phyloP scores from a whole-genome alignment of 441 rosid species.

The Oxalis stricta region DNA sequence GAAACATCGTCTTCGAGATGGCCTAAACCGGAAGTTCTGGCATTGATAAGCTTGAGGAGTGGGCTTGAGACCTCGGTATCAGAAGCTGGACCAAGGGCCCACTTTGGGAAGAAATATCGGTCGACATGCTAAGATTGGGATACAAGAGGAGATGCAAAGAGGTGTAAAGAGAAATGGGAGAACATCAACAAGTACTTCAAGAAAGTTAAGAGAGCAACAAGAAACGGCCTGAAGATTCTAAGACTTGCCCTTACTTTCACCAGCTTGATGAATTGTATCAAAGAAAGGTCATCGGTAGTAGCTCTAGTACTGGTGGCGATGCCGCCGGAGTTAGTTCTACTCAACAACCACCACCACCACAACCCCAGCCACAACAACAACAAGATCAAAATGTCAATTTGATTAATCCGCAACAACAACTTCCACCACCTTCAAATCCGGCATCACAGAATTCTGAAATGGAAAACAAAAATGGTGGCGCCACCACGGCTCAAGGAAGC shows the following conservation, averaged over 20 bases:
- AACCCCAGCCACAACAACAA: slow-evolving; percentile 10
- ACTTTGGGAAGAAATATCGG: slow-evolving; percentile 63
- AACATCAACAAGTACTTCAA: slow-evolving; percentile 77
- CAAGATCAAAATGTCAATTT: not conserved
- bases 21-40: slow-evolving; percentile 63
- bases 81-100: slow-evolving; percentile 60
- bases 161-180: slow-evolving; percentile 84
- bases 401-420: too few species aligned
- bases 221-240: slow-evolving; percentile 60
- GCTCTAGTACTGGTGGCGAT: slow-evolving; percentile 9
- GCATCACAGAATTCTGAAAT: slow-evolving; percentile 4
- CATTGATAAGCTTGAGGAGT: slow-evolving; percentile 52
- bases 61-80: slow-evolving; percentile 51
- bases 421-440: slow-evolving; percentile 14
- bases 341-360: slow-evolving; percentile 1
- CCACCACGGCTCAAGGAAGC: slow-evolving; percentile 1
- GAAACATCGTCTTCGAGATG: slow-evolving; percentile 51
- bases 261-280: slow-evolving; percentile 56
- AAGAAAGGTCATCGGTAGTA: slow-evolving; percentile 29
- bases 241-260: slow-evolving; percentile 70
- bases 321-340: slow-evolving; percentile 4
- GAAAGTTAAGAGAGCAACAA: slow-evolving; percentile 67
- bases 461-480: slow-evolving; percentile 16
- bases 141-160: slow-evolving; percentile 47
- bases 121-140: slow-evolving; percentile 45